Conservation (phyloP, 331 rosid genomes). For the Quercus phellos region DNA sequence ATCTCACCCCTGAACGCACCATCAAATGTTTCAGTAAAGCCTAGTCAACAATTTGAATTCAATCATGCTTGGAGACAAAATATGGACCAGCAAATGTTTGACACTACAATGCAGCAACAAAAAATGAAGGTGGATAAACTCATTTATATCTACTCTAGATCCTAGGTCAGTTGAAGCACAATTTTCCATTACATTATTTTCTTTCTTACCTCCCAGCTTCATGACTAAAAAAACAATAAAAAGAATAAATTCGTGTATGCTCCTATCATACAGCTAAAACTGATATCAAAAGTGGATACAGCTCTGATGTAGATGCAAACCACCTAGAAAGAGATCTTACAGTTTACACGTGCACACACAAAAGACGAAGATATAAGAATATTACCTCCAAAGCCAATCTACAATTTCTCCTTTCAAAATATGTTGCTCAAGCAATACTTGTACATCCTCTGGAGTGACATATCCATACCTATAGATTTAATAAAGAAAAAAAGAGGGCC, state of each 20-base stretch:
- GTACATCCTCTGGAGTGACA: constrained; percentile 79
- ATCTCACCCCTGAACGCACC: constrained; percentile 69
- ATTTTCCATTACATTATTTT: background rate
- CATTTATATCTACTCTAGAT: background rate
- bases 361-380: background rate
- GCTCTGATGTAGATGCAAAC: background rate
- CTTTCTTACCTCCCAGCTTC: too few relatives aligned
- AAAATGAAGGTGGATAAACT: background rate
- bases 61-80: background rate
- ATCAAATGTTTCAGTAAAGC: background rate
- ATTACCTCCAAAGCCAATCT: constrained; percentile 80
- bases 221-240: background rate
- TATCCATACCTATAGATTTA: constrained; percentile 74
- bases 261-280: background rate
- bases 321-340: background rate
- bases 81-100: background rate
- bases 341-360: background rate
- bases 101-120: background rate
- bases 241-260: background rate
- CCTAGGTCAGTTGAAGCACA: background rate
- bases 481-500: too few relatives aligned
- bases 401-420: constrained; percentile 63
- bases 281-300: background rate
- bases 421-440: constrained; percentile 72
- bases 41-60: constrained; percentile 2